These are phyloP conservation scores for Ampelomyces quisqualis DNA, from an alignment of 2,329 filamentous ascomycete genomes.

Conservation along the genomic window DNA sequence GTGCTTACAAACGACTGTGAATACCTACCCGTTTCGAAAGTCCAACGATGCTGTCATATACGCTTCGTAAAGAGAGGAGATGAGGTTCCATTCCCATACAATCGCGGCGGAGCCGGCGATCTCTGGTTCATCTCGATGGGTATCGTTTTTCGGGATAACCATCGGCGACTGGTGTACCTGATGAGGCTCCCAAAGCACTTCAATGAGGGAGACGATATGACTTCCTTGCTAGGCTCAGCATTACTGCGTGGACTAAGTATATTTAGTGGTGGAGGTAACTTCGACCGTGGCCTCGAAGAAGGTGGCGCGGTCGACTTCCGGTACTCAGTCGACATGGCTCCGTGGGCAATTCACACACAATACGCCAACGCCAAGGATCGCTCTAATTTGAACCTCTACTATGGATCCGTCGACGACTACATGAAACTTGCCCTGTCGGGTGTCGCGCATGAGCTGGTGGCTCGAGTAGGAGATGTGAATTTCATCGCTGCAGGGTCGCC, in stretches of 20 bases:
- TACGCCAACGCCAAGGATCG: conserved; percentile 61
- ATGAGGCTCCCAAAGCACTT: conserved; percentile 9
- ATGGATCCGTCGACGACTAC: conserved; percentile 72
- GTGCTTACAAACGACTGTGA: conserved; percentile 55
- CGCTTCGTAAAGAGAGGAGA: conserved; percentile 53
- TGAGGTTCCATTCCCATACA: conserved; percentile 63
- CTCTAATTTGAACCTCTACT: conserved; percentile 56
- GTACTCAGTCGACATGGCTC: conserved; percentile 68
- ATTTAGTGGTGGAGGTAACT: conserved; percentile 76
- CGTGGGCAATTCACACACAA: conserved; percentile 68
- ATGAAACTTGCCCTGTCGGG: conserved; percentile 59
- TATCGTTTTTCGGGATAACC: conserved; percentile 13
- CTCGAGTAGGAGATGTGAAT: conserved; percentile 63
- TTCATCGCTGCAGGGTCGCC: conserved; percentile 73
- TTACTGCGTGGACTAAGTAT: conserved; percentile 61
- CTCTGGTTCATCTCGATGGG: conserved; percentile 61
- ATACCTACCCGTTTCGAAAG: conserved; percentile 40
- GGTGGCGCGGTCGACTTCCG: conserved; percentile 64
- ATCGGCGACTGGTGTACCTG: conserved; percentile 9
- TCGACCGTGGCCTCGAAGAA: conserved; percentile 75
- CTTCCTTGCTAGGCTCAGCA: conserved; percentile 45
- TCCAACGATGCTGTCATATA: conserved; percentile 62
- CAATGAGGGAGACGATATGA: conserved; percentile 60
- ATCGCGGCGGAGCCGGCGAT: conserved; percentile 64
- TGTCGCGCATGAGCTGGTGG: conserved; percentile 46